Evolutionary conservation across 2,329 filamentous ascomycete species (phyloP).

Genomic region (Fusarium brachygibbosum): DNA sequence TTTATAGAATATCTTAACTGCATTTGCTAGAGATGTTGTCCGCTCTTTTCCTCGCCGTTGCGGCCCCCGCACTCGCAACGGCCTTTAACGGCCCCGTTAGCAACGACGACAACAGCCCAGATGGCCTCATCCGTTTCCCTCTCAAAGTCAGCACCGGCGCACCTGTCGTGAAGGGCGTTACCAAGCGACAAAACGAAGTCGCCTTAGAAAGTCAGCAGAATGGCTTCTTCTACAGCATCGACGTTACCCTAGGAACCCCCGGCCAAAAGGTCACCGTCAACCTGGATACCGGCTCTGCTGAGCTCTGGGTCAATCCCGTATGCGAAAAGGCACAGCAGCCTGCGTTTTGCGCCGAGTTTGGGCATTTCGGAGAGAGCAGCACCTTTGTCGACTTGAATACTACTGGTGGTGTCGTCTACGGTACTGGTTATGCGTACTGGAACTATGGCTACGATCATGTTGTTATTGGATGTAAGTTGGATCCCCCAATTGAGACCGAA

Average conservation of each 20-base stretch:
- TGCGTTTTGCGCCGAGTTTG: constrained; percentile 48
- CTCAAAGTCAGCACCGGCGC: constrained; percentile 49
- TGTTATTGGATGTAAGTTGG: constrained; percentile 51
- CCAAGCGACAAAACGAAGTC: constrained; percentile 51
- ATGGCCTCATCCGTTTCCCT: constrained; percentile 51
- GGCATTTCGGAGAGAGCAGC: constrained; percentile 51
- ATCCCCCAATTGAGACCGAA: not conserved
- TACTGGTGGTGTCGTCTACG: constrained; percentile 50
- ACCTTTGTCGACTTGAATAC: constrained; percentile 49
- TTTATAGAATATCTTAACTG: constrained; percentile 7
- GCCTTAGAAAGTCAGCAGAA: constrained; percentile 45
- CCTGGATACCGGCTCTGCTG: constrained; percentile 59
- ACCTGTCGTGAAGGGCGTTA: constrained; percentile 46
- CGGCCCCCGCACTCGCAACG: constrained; percentile 48
- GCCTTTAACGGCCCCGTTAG: constrained; percentile 29
- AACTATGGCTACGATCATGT: constrained; percentile 54
- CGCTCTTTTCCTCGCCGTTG: constrained; percentile 49
- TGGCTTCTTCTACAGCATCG: constrained; percentile 57
- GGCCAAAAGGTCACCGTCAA: constrained; percentile 56
- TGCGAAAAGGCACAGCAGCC: constrained; percentile 53
- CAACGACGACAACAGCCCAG: constrained; percentile 34
- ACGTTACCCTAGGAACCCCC: constrained; percentile 56
- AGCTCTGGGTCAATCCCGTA: constrained; percentile 60
- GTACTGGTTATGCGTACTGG: constrained; percentile 52
- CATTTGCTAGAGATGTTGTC: constrained; percentile 47